These are phyloP conservation scores for Alternaria burnsii DNA, from an alignment of 2,329 filamentous ascomycete species.

Conservation along the genomic window DNA sequence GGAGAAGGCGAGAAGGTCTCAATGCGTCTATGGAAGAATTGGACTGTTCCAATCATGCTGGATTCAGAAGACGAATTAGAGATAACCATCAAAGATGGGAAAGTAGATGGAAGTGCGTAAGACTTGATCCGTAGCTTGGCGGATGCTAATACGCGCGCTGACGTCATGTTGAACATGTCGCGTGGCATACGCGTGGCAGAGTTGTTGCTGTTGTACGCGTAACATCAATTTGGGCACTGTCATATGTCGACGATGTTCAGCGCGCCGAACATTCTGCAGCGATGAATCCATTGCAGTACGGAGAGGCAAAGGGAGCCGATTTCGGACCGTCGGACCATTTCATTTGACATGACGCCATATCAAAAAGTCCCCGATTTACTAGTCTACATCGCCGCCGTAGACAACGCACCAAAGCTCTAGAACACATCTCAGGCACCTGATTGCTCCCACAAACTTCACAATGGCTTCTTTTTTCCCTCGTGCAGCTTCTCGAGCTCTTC, in stretches of 20 bases:
- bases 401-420: constrained; percentile 5
- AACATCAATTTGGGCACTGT: not conserved
- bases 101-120: not conserved
- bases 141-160: constrained; percentile 2
- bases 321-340: constrained; percentile 14
- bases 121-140: not conserved
- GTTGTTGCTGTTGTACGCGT: not conserved
- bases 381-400: constrained; percentile 5
- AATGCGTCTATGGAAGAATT: not conserved
- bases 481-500: constrained; percentile 47
- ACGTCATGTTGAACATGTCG: constrained; percentile 2
- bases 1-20: constrained; percentile 2
- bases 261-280: not conserved
- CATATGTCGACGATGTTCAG: not conserved
- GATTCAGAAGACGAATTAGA: constrained; percentile 3
- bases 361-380: constrained; percentile 10
- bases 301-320: constrained; percentile 5
- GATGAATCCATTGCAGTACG: not conserved
- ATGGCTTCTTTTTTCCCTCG: constrained; percentile 50
- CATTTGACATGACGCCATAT: constrained; percentile 22
- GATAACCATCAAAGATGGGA: not conserved
- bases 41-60: constrained; percentile 7
- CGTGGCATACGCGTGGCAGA: not conserved
- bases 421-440: constrained; percentile 1
- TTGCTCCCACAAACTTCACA: constrained; percentile 9